Conservation (phyloP, 306 rosid species). For the Abrus precatorius region DNA sequence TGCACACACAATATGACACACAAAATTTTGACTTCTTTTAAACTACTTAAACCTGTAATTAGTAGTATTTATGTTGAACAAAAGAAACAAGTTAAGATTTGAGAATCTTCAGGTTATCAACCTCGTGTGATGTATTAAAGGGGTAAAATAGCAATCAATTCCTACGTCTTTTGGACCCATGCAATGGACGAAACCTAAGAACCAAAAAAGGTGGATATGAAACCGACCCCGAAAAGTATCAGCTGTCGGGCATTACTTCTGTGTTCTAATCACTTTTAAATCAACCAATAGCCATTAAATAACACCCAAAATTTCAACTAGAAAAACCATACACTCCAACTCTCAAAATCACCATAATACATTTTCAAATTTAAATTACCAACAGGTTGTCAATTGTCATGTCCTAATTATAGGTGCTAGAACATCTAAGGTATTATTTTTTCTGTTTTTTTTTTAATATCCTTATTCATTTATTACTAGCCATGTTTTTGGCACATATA, state of each 20-base stretch:
- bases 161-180: constrained; percentile 35
- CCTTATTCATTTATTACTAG: constrained; percentile 23
- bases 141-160: constrained; percentile 24
- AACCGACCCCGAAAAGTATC: constrained; percentile 32
- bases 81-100: constrained; percentile 37
- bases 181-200: constrained; percentile 31
- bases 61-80: constrained; percentile 33
- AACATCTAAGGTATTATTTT: neutral
- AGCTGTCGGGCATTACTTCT: constrained; percentile 6
- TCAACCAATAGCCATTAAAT: neutral
- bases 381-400: constrained; percentile 7
- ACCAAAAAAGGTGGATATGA: constrained; percentile 25
- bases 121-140: constrained; percentile 47
- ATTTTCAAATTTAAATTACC: constrained; percentile 10
- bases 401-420: constrained; percentile 14
- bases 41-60: neutral
- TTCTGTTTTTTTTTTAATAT: neutral
- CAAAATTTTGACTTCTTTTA: constrained; percentile 13
- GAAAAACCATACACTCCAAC: neutral
- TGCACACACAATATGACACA: neutral
- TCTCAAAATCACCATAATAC: neutral
- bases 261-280: constrained; percentile 32
- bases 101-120: constrained; percentile 27
- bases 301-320: neutral
- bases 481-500: constrained; percentile 1